Conservation (phyloP, 371 early-diverging fungal species). For the Mortierella sp. region DNA sequence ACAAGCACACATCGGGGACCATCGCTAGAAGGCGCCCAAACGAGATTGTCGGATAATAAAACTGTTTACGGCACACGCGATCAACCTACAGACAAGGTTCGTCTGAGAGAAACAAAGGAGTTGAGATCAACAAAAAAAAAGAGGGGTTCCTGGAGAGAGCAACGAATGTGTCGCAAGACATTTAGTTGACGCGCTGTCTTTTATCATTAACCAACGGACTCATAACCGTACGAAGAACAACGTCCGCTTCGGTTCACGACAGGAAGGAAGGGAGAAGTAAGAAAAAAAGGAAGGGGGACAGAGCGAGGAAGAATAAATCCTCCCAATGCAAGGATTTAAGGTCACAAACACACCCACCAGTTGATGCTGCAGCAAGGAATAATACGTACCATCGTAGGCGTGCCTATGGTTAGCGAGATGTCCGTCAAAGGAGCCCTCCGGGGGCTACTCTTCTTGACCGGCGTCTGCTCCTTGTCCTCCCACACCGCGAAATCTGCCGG, state of each 20-base stretch:
- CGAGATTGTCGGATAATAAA: background rate
- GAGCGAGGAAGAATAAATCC: constrained; percentile 12
- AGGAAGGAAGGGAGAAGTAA: background rate
- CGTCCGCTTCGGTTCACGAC: background rate
- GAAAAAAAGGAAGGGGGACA: background rate
- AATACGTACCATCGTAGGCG: constrained; percentile 18
- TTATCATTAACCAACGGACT: background rate
- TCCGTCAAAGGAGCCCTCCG: constrained; percentile 20
- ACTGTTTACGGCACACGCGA: background rate
- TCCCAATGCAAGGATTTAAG: constrained; percentile 11
- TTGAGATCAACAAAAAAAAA: background rate
- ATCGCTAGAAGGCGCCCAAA: background rate
- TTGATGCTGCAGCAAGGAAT: background rate
- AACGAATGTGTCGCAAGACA: background rate
- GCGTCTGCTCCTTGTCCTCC: background rate
- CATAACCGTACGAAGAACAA: background rate
- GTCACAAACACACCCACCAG: background rate
- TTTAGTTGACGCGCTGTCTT: constrained; percentile 19
- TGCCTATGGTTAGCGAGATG: background rate
- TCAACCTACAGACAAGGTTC: background rate
- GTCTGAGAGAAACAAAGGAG: background rate
- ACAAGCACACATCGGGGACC: too few species aligned
- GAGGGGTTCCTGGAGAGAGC: background rate
- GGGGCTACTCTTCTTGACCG: background rate
- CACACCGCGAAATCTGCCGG: background rate